These are phyloP conservation scores for Verticillium nonalfalfae DNA, from an alignment of 2,329 filamentous ascomycete genomes.

Conservation along the genomic window DNA sequence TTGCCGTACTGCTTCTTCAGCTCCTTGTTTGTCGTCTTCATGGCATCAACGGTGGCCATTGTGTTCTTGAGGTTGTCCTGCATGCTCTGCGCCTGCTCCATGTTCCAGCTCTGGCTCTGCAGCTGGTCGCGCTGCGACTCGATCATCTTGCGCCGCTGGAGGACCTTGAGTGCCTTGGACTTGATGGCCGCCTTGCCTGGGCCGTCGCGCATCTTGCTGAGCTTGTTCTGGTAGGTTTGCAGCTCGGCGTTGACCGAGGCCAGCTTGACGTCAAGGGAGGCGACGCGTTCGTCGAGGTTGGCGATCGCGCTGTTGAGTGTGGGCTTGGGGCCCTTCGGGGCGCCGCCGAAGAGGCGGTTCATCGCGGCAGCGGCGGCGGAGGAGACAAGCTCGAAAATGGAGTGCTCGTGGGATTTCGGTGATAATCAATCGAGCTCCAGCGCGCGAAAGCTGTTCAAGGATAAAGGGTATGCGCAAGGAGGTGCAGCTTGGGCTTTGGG, in stretches of 20 bases:
- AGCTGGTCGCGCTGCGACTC: conserved; percentile 91
- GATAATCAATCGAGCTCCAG: not conserved
- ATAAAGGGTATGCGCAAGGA: not conserved
- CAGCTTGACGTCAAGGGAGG: conserved; percentile 89
- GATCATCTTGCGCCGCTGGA: conserved; percentile 91
- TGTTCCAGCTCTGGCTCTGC: conserved; percentile 94
- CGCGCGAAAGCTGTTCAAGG: not conserved
- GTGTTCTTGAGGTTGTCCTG: conserved; percentile 98
- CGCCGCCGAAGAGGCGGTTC: conserved; percentile 94
- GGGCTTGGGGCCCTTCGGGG: conserved; percentile 81
- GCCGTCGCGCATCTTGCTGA: conserved; percentile 89
- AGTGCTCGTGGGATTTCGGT: not conserved
- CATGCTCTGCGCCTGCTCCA: conserved; percentile 98
- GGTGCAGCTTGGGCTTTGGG: not conserved
- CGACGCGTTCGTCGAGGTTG: conserved; percentile 79
- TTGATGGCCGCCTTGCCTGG: conserved; percentile 90
- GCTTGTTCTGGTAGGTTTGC: conserved; percentile 77
- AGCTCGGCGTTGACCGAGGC: conserved; percentile 89
- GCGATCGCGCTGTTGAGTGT: conserved; percentile 76
- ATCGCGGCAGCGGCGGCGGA: conserved; percentile 42
- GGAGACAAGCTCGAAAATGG: not conserved
- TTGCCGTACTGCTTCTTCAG: conserved; percentile 93
- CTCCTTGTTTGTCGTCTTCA: conserved; percentile 94
- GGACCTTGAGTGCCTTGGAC: conserved; percentile 88
- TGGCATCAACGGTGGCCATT: conserved; percentile 95